Conservation (phyloP, 306 rosid genomes). For the Castanea mollissima region DNA sequence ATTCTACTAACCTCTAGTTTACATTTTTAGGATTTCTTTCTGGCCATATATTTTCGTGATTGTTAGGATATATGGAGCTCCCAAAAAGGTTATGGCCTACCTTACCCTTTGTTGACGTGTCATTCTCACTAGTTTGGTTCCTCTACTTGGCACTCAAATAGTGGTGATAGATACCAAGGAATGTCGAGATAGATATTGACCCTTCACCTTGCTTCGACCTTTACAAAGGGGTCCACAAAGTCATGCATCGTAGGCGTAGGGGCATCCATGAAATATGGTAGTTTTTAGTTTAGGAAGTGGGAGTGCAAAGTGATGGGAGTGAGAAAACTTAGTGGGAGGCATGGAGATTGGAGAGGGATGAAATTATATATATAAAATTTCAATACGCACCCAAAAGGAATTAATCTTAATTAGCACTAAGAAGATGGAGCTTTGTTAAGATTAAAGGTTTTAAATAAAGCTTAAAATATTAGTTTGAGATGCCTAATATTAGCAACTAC, state of each 20-base stretch:
- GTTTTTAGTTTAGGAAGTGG: conserved; percentile 2
- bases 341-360: not conserved
- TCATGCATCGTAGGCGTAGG: conserved; percentile 34
- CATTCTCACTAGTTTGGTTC: conserved; percentile 32
- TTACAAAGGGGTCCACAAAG: conserved; percentile 19
- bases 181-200: conserved; percentile 38
- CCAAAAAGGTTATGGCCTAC: conserved; percentile 24
- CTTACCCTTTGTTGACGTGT: conserved; percentile 48
- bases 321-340: conserved; percentile 8
- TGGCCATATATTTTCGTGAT: not conserved
- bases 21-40: not conserved
- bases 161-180: conserved; percentile 19
- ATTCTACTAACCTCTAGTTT: no score
- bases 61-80: not conserved
- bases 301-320: not conserved
- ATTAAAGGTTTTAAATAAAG: not conserved
- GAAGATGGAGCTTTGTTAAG: not conserved
- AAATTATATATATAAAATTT: not conserved
- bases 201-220: conserved; percentile 35
- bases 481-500: not conserved
- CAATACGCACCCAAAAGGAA: not conserved
- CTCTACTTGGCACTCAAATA: conserved; percentile 20
- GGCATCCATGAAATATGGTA: not conserved
- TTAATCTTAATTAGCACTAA: not conserved
- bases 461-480: not conserved